phyloP scores from a whole-genome alignment of 164 flowering plant species.

The Malania oleifera region DNA sequence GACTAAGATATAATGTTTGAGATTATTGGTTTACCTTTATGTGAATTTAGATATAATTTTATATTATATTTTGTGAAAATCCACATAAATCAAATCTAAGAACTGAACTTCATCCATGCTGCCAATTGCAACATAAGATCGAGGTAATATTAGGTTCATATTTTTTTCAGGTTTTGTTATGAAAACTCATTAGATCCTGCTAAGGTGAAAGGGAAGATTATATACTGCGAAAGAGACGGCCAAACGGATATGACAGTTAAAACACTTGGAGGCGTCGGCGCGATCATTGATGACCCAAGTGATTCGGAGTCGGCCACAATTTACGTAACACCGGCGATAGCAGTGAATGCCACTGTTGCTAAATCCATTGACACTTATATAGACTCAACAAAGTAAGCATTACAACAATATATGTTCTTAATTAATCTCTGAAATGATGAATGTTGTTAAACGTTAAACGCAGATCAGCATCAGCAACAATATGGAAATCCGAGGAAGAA shows the following conservation, averaged over 20 bases:
- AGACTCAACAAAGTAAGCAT: slow-evolving; percentile 41
- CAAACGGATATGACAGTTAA: slow-evolving; percentile 62
- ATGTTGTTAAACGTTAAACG: no score
- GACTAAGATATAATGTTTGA: no score
- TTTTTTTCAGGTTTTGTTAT: slow-evolving; percentile 32
- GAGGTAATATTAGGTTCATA: no score
- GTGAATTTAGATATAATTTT: no score
- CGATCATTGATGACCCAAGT: slow-evolving; percentile 33
- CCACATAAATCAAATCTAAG: no score
- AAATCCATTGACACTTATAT: slow-evolving; percentile 36
- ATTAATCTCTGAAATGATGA: no score
- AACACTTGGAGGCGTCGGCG: slow-evolving; percentile 52
- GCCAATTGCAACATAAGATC: no score
- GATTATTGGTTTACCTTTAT: no score
- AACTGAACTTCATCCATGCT: no score
- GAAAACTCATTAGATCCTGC: slow-evolving; percentile 47
- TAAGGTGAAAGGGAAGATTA: slow-evolving; percentile 64
- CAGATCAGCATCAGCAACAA: slow-evolving; percentile 58
- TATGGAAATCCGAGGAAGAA: slow-evolving; percentile 42
- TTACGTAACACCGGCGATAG: slow-evolving; percentile 58
- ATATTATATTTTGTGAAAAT: no score
- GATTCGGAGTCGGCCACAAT: slow-evolving; percentile 48
- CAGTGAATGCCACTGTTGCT: slow-evolving; percentile 35
- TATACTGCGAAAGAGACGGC: slow-evolving; percentile 37
- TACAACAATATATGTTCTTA: no score